Base-by-base conservation (phyloP, 2,329 filamentous ascomycete species). In the Pseudogymnoascus sp. region DNA sequence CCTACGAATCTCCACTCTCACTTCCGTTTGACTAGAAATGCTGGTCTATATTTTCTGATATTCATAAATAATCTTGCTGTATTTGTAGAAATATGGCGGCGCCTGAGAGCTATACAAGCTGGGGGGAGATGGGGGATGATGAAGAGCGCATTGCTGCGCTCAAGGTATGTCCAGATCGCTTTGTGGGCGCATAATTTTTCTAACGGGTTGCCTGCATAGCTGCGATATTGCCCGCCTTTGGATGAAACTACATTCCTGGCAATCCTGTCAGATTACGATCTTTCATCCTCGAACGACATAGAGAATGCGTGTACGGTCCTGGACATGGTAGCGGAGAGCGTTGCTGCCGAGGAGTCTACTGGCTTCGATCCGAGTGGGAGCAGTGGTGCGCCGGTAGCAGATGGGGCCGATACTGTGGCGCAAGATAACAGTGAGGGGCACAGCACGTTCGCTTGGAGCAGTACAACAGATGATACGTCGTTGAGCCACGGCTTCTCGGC, bases 301-400 rank as follows among this genome's bases (percentile, higher is more conserved):
- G 71, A 80, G 2, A 76, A 78, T 9, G 85, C 87, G 2, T 82
- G 82, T 31, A 72, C 77, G n/a, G 80, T 82, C 0, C 79, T 97
- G 1, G 80, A 88, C n/a, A 74, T 76, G 1, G 76, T 97, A 13
- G 88, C 88, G 61, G 77, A 83, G 31, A 78, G 82, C 64, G 91
- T 89, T 0, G 73, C 78, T 0, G 75, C 77, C 1, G 88, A 95
- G 72, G 90, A 95, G 70, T 83, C 86, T 15, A 86, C 84, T 9
- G 87, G 86, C 0, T 96, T 96, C 71, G 91, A 95, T 68, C 84
- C 90, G 0, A 91, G 89, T 33, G 91, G 89, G 2, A 84, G 88
- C 26, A 83, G 86, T 29, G 82, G 59, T 59, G 38, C 37, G 17
- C 15, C 42, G 2, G 15, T 50, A 11, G 29, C 7, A 31, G 42